phyloP scores from a whole-genome alignment of 768 basidiomycete genomes.

The Gymnopilus dilepis region DNA sequence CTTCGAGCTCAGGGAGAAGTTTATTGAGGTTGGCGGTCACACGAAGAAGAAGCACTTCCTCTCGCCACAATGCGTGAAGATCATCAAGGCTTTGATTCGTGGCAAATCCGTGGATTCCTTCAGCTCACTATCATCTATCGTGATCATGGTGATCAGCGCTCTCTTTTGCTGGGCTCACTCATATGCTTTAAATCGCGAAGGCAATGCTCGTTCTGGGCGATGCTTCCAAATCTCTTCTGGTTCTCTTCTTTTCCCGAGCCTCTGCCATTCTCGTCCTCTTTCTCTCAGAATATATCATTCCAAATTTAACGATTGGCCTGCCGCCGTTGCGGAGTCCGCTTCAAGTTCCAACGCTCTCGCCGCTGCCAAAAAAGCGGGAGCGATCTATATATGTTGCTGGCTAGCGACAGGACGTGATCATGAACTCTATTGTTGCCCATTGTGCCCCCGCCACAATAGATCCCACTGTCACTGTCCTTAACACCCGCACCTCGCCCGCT shows the following conservation, averaged over 20 bases:
- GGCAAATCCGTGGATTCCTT: background rate
- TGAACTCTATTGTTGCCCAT: slow-evolving; percentile 25
- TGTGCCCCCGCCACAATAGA: slow-evolving; percentile 13
- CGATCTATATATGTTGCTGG: slow-evolving; percentile 21
- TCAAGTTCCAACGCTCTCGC: slow-evolving; percentile 1
- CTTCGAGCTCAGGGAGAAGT: too few species aligned
- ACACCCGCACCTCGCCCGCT: slow-evolving; percentile 8
- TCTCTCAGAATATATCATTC: too few species aligned
- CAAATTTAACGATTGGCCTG: slow-evolving; percentile 27
- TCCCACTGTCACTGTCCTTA: slow-evolving; percentile 10
- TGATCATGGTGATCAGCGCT: background rate
- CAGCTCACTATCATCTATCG: slow-evolving; percentile 2
- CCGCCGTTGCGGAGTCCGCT: slow-evolving; percentile 15
- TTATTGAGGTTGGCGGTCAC: too few species aligned
- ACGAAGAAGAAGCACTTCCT: slow-evolving; percentile 19
- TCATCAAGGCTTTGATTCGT: slow-evolving; percentile 5
- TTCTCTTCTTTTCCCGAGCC: too few species aligned
- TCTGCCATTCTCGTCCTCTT: too few species aligned
- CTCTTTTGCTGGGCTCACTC: too few species aligned
- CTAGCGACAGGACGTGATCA: slow-evolving; percentile 40
- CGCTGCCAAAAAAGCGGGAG: slow-evolving; percentile 18
- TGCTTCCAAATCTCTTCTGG: too few species aligned
- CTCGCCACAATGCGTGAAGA: slow-evolving; percentile 1
- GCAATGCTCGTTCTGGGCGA: too few species aligned
- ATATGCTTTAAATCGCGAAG: too few species aligned